Base-by-base conservation (phyloP, 2,329 filamentous ascomycete species). In the Fusarium domesticum region DNA sequence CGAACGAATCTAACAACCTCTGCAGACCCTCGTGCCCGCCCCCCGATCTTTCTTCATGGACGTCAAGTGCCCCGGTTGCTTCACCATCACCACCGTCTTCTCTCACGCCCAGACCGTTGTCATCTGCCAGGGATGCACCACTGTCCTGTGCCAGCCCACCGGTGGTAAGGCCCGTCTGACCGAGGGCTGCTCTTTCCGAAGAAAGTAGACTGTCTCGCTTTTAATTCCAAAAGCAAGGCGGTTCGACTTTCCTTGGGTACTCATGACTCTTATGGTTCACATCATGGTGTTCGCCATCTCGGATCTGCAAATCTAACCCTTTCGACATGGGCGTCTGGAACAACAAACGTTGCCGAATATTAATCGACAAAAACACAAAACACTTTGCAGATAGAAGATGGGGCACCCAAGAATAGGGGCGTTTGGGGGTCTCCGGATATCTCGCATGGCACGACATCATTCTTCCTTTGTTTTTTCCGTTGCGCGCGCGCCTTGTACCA, bases 21-120 rank as follows among this genome's bases (percentile, higher is more conserved):
- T 15, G 53, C 62, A 95, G 90, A 90, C 83, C 63, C 88, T 98
- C 67, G 93, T 98, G 72, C 93, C 93, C 68, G 86, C 83, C 61
- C 93, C 93, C 68, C 89, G 93, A 74, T 97, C 92, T 63, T 98
- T 97, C 88, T 98, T 98, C 89, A 98, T 98, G 93, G 93, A 98
- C 74, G 93, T 98, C 82, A 98, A 98, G 87, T 98, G 93, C 88
- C 93, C 93, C 73, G 93, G 93, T 70, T 98, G 93, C 89, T 98
- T 97, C 87, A 96, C 91, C 76, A 98, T 98, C 84, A 98, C 93
- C 75, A 98, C 93, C 75, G 93, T 98, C 77, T 98, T 97, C 89
- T 97, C 92, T 58, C 93, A 98, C 84, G 93, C 93, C 75, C 93
- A 98, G 84, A 98, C 93, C 73, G 93, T 98, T 74, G 93, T 98